Evolutionary conservation across 1,284 basidiomycete genomes (phyloP).

Genomic region (Ustilago bromivora): DNA sequence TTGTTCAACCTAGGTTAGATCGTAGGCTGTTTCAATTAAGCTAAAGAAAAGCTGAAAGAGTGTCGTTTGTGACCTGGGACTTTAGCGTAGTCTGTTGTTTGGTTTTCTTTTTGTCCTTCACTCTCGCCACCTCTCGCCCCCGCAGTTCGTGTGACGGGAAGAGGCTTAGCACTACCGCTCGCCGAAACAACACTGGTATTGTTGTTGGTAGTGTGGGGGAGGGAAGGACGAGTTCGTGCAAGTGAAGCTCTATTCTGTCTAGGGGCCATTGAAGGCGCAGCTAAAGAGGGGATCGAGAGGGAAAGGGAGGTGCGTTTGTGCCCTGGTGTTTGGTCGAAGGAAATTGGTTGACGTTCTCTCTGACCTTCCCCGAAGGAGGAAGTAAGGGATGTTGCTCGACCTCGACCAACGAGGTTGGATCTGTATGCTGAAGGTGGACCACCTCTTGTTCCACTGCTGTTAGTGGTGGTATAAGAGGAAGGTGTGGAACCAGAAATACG

Average conservation of each 20-base stretch:
- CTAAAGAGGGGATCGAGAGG: slow-evolving; percentile 39
- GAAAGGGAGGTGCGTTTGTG: slow-evolving; percentile 45
- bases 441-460: not conserved
- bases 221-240: slow-evolving; percentile 14
- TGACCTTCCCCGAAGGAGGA: not conserved
- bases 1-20: slow-evolving; percentile 23
- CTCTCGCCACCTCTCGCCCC: not conserved
- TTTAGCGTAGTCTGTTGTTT: slow-evolving; percentile 3
- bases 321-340: slow-evolving; percentile 50
- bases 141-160: not conserved
- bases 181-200: not conserved
- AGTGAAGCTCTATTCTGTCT: slow-evolving; percentile 42
- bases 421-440: slow-evolving; percentile 6
- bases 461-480: not conserved
- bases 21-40: slow-evolving; percentile 10
- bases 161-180: not conserved
- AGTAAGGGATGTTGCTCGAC: not conserved
- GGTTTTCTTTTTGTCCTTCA: not conserved
- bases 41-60: slow-evolving; percentile 4
- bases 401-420: not conserved
- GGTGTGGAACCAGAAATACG: slow-evolving; percentile 9
- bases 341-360: slow-evolving; percentile 20
- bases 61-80: slow-evolving; percentile 14
- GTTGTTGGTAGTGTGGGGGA: not conserved
- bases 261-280: slow-evolving; percentile 38